Conservation (phyloP, 352 stramenopile species). For the Phytophthora foliorum region DNA sequence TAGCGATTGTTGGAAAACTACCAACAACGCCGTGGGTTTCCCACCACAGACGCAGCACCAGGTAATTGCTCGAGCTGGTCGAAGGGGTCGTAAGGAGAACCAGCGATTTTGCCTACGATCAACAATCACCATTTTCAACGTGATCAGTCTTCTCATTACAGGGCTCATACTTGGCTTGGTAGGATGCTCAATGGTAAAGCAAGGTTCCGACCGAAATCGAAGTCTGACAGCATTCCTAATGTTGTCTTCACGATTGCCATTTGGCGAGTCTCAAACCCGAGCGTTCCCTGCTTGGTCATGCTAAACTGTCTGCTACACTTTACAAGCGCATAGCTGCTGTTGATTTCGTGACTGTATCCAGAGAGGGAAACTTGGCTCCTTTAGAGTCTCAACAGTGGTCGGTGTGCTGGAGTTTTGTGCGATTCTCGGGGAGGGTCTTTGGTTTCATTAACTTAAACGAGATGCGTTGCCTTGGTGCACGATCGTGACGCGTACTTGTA, state of each 20-base stretch:
- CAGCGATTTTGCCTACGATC: background rate
- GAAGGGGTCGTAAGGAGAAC: background rate
- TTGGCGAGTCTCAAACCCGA: background rate
- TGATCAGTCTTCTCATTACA: background rate
- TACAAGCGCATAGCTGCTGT: background rate
- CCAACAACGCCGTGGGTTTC: background rate
- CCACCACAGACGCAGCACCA: background rate
- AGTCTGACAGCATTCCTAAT: conserved; percentile 10
- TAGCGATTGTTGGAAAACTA: too few species aligned
- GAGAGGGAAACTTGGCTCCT: background rate
- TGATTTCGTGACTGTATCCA: background rate
- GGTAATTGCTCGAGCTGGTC: background rate
- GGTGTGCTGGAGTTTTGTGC: background rate
- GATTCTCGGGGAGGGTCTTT: background rate
- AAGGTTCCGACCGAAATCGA: background rate
- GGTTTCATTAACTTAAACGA: background rate
- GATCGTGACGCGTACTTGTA: too few species aligned
- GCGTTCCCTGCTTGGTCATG: background rate
- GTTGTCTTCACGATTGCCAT: conserved; percentile 3
- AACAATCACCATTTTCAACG: background rate
- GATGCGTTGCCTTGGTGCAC: background rate
- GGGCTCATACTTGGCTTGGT: background rate
- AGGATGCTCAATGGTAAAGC: background rate
- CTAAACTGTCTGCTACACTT: background rate
- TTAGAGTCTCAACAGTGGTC: background rate